A percentile compares a stretch with the other conserved stretches of the same genome.
Evolutionary conservation across 176 grass and related monocot species (phyloP).

Genomic region (maize (Zea mays)): Zm-B73-REFERENCE-NAM-5.0 NC_050098.1:4410001-4410500

Average conservation of each 20-base stretch:
- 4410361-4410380: neutral
- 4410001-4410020: too few relatives aligned
- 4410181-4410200: neutral
- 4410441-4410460: slow-evolving; percentile 54
- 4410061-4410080: neutral
- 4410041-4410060: too few relatives aligned
- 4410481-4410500: neutral
- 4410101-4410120: too few relatives aligned
- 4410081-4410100: too few relatives aligned
- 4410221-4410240: slow-evolving; percentile 42
- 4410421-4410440: slow-evolving; percentile 48
- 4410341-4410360: neutral
- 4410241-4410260: slow-evolving; percentile 35
- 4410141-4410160: neutral
- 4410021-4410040: too few relatives aligned
- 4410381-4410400: neutral
- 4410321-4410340: neutral
- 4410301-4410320: neutral
- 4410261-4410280: neutral
- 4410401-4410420: neutral
- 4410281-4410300: neutral
- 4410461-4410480: slow-evolving; percentile 17
- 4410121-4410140: too few relatives aligned
- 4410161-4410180: slow-evolving; percentile 15
- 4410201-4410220: too few relatives aligned